phyloP scores from a whole-genome alignment of 192 early-diverging fungal genomes.

The Ambispora gerdemannii region DNA sequence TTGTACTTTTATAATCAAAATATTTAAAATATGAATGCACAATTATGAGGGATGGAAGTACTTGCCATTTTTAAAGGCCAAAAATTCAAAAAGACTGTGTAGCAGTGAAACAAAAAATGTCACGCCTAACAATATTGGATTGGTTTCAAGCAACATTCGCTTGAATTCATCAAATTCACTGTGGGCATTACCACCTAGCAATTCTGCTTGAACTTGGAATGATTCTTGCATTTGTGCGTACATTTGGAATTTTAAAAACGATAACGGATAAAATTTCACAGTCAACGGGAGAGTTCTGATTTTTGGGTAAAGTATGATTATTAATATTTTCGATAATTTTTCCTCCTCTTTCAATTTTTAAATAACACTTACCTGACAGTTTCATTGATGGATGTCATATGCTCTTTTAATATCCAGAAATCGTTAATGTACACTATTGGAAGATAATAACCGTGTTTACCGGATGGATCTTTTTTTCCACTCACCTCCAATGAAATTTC shows the following conservation, averaged over 20 bases:
- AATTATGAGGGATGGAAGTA: too few relatives aligned
- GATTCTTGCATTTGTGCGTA: conserved; percentile 67
- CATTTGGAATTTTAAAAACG: conserved; percentile 72
- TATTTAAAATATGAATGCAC: conserved; percentile 19
- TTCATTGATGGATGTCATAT: conserved; percentile 67
- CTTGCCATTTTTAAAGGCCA: conserved; percentile 91
- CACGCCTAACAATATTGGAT: conserved; percentile 71
- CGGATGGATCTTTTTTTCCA: conserved; percentile 33
- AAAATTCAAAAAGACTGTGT: conserved; percentile 85
- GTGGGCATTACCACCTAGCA: conserved; percentile 50
- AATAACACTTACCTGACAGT: conserved; percentile 68
- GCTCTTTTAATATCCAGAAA: conserved; percentile 75
- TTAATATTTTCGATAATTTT: too few relatives aligned
- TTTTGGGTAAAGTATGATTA: too few relatives aligned
- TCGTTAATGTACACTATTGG: conserved; percentile 76
- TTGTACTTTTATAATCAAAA: conserved; percentile 11
- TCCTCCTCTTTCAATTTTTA: neutral
- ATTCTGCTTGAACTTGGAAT: conserved; percentile 56
- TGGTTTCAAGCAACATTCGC: conserved; percentile 88
- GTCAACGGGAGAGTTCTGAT: conserved; percentile 60
- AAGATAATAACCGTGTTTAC: conserved; percentile 52
- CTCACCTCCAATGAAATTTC: conserved; percentile 44
- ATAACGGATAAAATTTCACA: conserved; percentile 61
- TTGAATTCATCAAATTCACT: conserved; percentile 78
- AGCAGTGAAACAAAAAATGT: conserved; percentile 77